Evolutionary conservation across 768 basidiomycete species (phyloP).

Genomic region (Baorangia bicolor): DNA sequence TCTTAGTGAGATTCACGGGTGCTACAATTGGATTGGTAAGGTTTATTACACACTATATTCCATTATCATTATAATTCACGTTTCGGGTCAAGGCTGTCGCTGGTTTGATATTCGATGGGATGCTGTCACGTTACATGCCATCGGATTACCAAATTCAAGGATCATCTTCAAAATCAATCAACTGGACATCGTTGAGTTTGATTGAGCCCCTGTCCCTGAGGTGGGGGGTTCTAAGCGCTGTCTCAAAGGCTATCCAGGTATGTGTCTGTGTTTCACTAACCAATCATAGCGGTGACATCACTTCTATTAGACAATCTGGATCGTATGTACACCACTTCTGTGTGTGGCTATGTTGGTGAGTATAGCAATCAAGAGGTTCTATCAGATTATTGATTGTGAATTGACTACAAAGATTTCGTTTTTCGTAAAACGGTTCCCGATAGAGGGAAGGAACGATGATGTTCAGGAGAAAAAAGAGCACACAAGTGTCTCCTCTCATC

Average conservation of each 20-base stretch:
- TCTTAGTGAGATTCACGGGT: constrained; percentile 84
- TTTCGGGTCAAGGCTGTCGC: constrained; percentile 59
- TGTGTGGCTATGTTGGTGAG: constrained; percentile 63
- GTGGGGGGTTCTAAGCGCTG: constrained; percentile 46
- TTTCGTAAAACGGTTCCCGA: constrained; percentile 28
- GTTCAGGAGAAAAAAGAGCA: constrained; percentile 21
- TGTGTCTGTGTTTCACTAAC: constrained; percentile 12
- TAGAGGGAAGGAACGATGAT: constrained; percentile 19
- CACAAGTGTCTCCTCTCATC: constrained; percentile 1
- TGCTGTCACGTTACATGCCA: constrained; percentile 50
- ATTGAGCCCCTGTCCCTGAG: constrained; percentile 48
- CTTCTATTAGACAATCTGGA: constrained; percentile 62
- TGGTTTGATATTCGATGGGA: constrained; percentile 68
- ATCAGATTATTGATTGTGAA: constrained; percentile 9
- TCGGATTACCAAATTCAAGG: constrained; percentile 40
- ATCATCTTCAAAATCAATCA: constrained; percentile 47
- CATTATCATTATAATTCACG: constrained; percentile 10
- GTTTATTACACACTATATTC: constrained; percentile 6
- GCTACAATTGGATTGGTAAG: constrained; percentile 79
- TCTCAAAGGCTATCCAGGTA: constrained; percentile 67
- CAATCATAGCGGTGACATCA: constrained; percentile 9
- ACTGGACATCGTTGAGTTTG: constrained; percentile 50
- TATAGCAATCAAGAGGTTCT: constrained; percentile 5
- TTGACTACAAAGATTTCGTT: constrained; percentile 24
- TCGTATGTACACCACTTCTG: constrained; percentile 67